Evolutionary conservation across 2,329 filamentous ascomycete species (phyloP), one percentile per base, ranked within the genome.

Genomic region (Fusarium fujikuroi): DNA sequence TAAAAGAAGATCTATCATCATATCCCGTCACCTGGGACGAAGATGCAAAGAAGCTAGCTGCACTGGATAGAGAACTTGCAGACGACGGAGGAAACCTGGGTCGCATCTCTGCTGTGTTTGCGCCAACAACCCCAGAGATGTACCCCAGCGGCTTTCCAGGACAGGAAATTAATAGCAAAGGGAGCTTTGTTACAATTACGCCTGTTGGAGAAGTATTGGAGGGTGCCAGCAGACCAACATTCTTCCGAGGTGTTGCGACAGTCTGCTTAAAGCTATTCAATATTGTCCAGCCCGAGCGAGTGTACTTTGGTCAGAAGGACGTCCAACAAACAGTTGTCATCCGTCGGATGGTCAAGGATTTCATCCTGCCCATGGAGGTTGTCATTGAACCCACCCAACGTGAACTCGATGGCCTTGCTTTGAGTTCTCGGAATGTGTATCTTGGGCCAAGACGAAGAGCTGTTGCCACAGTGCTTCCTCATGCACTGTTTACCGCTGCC

Each of bases 301-400:
- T 93, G 25, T 95, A 97, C 84, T 98, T 99, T 85, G 96, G 96
- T 8, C 96, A 98, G 82, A 99, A 99, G 84, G 96, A 99, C 81
- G 91, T 98, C 25, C 96, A 99, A 85, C 96, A 99, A 84, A 97
- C 95, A 0, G 93, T 97, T 23, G 89, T 99, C 16, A 93, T 99
- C 78, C 91, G 90, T 78, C 90, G 93, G 49, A 91, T 99, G 89
- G 93, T 98, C 37, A 88, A 90, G 74, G 96, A 99, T 81, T 95
- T 99, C 74, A 90, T 95, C 80, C 82, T 98, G 44, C 90, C 93
- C 43, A 92, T 90, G 7, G 85, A 93, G 28, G 90, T 98, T 14
- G 87, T 91, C 37, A 87, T 98, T 60, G 90, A 92, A 10, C 86
- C 90, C 2, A 99, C 96, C 0, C 86, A 90, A 65, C 88, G 96